phyloP scores from a whole-genome alignment of 352 stramenopile genomes.

The Pythium utonaiense region DNA sequence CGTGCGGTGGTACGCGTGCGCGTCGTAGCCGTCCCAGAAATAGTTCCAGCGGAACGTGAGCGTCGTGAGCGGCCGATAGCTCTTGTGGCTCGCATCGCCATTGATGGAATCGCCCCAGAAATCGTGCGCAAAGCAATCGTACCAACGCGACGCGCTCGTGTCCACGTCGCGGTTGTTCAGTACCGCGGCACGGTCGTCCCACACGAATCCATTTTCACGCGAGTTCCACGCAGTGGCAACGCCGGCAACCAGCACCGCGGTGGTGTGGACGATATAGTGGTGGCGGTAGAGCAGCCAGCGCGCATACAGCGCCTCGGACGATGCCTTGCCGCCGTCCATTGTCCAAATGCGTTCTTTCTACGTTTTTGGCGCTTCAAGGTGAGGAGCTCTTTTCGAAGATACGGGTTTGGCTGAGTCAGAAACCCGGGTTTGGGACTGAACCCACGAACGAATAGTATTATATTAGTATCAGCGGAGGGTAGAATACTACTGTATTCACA shows the following conservation, averaged over 20 bases:
- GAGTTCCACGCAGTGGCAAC: constrained; percentile 53
- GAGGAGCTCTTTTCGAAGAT: not conserved
- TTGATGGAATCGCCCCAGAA: constrained; percentile 84
- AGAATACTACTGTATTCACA: no score
- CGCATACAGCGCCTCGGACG: not conserved
- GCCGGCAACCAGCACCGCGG: constrained; percentile 30
- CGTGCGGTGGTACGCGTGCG: constrained; percentile 59
- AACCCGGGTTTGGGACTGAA: not conserved
- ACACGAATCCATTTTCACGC: constrained; percentile 72
- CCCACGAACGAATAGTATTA: not conserved
- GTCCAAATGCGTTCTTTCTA: not conserved
- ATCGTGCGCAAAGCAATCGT: constrained; percentile 69
- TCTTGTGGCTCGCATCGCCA: constrained; percentile 75
- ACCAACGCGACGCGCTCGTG: constrained; percentile 21
- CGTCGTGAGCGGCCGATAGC: constrained; percentile 80
- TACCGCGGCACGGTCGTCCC: constrained; percentile 87
- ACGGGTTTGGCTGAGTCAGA: not conserved
- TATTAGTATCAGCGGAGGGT: no score
- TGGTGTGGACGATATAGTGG: not conserved
- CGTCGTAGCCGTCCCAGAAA: constrained; percentile 35
- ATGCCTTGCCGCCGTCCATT: not conserved
- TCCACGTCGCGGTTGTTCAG: constrained; percentile 61
- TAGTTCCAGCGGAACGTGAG: constrained; percentile 73
- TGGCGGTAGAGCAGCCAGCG: not conserved
- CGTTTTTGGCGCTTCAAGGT: not conserved